Evolutionary conservation across 306 rosid species (phyloP), one percentile per base, ranked within the genome.

Genomic region (Cicer chorassanicum): DNA sequence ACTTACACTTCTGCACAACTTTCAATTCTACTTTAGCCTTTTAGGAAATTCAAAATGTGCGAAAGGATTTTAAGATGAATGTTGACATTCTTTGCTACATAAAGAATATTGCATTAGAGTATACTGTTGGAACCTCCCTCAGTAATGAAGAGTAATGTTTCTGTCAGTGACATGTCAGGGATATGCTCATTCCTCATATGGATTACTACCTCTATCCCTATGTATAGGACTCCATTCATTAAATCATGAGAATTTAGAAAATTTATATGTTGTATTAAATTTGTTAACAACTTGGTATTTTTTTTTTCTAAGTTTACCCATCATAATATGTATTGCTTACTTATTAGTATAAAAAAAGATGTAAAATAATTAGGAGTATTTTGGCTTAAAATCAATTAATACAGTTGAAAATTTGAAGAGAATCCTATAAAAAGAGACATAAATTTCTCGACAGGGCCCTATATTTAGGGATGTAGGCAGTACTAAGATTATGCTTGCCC

Each of bases 21-120:
- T 70, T 70, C 73, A 75, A 38, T 29, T 61, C 54, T 42, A 61
- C 39, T 24, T 36, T 53, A 70, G 72, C 72, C 48, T 76, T 70
- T 54, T 56, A 63, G 57, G 69, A n/a, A 51, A 62, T 45, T 63
- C 41, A 61, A 55, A 55, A 69, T 43, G 41, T 16, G 21, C 19
- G 12, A 34, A 70, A 53, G 44, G 55, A 36, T 36, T 69, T 71
- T 40, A 76, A 19, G 46, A 34, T 36, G 21, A 42, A 43, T 54
- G 8, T 64, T 43, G 12, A n/a, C 40, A 38, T 70, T 60, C 55
- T 74, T 60, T 74, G 46, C 76, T 43, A 18, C 49, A 59, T 12
- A 68, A 75, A 53, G 55, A 65, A 42, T 69, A 9, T 36, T 69
- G 76, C 53, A 65, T 53, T 12, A 15, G 63, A 49, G 14, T 65